Base-by-base conservation (phyloP, 164 flowering plant species). In the Sextonia rubra region DNA sequence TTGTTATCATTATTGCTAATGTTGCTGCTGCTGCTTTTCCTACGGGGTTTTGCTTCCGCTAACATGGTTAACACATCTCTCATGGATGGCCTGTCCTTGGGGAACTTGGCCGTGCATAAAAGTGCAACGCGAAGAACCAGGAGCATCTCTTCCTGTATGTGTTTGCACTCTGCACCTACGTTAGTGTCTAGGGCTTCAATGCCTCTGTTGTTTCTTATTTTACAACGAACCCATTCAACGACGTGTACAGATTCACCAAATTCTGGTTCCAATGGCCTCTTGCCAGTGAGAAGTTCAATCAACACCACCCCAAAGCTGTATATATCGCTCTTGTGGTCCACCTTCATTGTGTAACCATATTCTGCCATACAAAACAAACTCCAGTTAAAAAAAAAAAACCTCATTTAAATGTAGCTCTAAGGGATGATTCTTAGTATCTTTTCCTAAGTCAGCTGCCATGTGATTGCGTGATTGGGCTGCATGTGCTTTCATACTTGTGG, bases 1-100 rank as follows among this genome's bases (percentile, higher is more conserved):
- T 84, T 87, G 81, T 80, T 83, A 17, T 75, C 74, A 75, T 67
- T 71, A 63, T 17, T 24, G 6, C 73, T 74, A 68, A 64, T 76
- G 48, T 17, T 82, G 76, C 75, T 86, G 76, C 90, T 86, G 64
- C 83, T 83, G 79, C 97, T 86, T 86, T 95, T 95, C 68, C 98
- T 81, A 64, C 98, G 69, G 26, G 99, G 99, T 73, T 91, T 93
- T 11, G 97, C 98, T 83, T 90, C 98, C 58, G 85, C 93, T 4
- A 95, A 90, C 97, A 93, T 95, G 26, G 93, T 86, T 67, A 93
- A 76, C 26, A 90, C 92, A 73, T 95, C 97, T 76, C 94, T 85
- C 99, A 93, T 93, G 27, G 99, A 87, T 3, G 99, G 99, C 74
- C 99, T 87, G 78, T 92, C 98, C 79, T 81, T 93, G 1, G 99